Evolutionary conservation across 2,329 filamentous ascomycete species (phyloP).

Genomic region (Dactylella cylindrospora): DNA sequence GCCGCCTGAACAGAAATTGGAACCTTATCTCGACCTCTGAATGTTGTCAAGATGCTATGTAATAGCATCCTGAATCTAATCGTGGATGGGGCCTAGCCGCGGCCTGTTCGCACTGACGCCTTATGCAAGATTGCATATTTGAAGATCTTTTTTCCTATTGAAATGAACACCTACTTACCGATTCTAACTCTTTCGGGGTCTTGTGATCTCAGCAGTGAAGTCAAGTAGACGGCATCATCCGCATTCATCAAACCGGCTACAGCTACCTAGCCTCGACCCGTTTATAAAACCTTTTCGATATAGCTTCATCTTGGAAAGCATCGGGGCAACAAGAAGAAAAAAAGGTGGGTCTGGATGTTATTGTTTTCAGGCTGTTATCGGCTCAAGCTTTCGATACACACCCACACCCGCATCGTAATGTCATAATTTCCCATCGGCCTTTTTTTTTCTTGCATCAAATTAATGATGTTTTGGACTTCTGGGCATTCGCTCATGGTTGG

Average conservation of each 20-base stretch:
- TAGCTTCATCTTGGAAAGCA: too few relatives aligned
- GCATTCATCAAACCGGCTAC: conserved; percentile 26
- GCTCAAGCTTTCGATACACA: conserved; percentile 30
- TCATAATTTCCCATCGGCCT: conserved; percentile 8
- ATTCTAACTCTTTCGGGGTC: conserved; percentile 20
- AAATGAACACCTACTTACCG: not conserved
- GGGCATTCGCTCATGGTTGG: not conserved
- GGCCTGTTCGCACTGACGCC: conserved; percentile 9
- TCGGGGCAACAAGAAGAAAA: too few relatives aligned
- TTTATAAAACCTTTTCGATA: conserved; percentile 4
- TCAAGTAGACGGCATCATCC: not conserved
- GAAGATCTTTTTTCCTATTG: too few relatives aligned
- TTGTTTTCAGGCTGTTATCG: conserved; percentile 31
- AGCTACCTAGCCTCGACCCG: conserved; percentile 9
- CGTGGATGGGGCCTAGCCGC: conserved; percentile 22
- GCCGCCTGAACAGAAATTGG: too few relatives aligned
- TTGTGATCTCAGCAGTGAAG: not conserved
- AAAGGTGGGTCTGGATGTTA: conserved; percentile 20
- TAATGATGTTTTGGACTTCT: too few relatives aligned
- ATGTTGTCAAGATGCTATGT: too few relatives aligned
- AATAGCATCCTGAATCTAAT: too few relatives aligned
- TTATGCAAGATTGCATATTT: conserved; percentile 12
- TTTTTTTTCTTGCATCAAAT: too few relatives aligned
- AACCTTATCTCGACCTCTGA: conserved; percentile 13
- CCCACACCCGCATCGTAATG: conserved; percentile 13